Evolutionary conservation across 768 basidiomycete genomes (phyloP), one percentile per base, ranked within the genome.

Genomic region (Termitomyces titanicus): DNA sequence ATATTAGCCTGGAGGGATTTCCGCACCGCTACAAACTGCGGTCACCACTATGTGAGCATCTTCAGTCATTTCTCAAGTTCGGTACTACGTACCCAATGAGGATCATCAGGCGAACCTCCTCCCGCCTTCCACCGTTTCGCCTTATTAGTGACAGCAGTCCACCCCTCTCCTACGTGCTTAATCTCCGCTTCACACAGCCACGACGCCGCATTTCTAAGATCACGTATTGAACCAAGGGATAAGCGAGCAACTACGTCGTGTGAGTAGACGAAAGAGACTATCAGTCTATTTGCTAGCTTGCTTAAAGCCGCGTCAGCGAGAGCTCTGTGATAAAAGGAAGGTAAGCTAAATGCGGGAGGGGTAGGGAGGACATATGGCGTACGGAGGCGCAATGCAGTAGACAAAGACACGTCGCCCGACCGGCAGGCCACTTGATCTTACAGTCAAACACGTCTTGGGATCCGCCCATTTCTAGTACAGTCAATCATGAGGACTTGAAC

Each of bases 1-100:
- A 93, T 92, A 56, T 89, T 91, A 43, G 89, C 90, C 66, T 92
- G 89, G 0, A 93, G 77, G 3, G 90, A 92, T 75, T 89, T 92
- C 43, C 91, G 82, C 55, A 88, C 80, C 0, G 89, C 81, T 37
- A 92, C 73, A 63, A 93, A 90, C 91, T 92, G 53, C 27, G 45
- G 35, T 12, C 47, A 44, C n/a, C 27, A 37, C 9, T 29, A 24
- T 15, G 13, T 57, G 34, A 57, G 39, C 31, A 10, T 24, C 9
- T 10, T 5, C 33, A 53, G 24, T 2, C 29, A 15, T 44, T 35
- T 7, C 15, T 25, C 13, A 22, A 13, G 2, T 31, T 33, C 7
- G 38, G 13, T 33, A 33, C 13, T 22, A 64, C 70, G 44, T 48
- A 84, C 82, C 82, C 82, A 84, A 48, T 80, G 72, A 54, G 74